Evolutionary conservation across 208 protist species (phyloP).

Genomic region (Leishmania major): DNA sequence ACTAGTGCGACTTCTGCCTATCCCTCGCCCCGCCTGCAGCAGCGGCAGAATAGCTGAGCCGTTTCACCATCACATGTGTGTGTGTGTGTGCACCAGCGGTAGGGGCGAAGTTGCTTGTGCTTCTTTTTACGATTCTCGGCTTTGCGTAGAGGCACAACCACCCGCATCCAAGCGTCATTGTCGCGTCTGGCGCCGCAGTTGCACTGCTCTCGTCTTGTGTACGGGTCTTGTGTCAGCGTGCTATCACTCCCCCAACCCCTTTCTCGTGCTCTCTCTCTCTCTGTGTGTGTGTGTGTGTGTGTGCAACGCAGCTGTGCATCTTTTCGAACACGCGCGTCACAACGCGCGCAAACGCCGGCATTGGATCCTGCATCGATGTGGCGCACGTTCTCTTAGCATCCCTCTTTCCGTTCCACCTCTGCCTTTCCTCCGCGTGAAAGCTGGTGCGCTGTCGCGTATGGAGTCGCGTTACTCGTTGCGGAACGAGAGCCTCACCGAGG

Average conservation of each 20-base stretch:
- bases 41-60: background rate
- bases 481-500: conserved; percentile 4
- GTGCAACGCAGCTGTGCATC: background rate
- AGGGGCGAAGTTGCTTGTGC: background rate
- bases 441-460: background rate
- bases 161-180: background rate
- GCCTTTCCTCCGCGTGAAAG: background rate
- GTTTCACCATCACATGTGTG: background rate
- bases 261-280: background rate
- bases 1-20: background rate
- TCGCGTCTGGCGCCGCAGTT: background rate
- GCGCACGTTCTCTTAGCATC: background rate
- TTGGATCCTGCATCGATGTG: background rate
- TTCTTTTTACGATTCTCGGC: background rate
- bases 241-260: background rate
- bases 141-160: background rate
- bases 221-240: background rate
- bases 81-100: background rate
- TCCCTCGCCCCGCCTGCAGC: background rate
- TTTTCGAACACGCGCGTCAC: background rate
- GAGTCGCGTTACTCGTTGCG: conserved; percentile 10
- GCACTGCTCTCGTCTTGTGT: background rate
- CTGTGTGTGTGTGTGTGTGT: no score
- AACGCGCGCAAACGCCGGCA: no score
- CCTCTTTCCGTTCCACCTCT: background rate